Evolutionary conservation across 768 basidiomycete genomes (phyloP).

Genomic region (Pulveroboletus sp.): DNA sequence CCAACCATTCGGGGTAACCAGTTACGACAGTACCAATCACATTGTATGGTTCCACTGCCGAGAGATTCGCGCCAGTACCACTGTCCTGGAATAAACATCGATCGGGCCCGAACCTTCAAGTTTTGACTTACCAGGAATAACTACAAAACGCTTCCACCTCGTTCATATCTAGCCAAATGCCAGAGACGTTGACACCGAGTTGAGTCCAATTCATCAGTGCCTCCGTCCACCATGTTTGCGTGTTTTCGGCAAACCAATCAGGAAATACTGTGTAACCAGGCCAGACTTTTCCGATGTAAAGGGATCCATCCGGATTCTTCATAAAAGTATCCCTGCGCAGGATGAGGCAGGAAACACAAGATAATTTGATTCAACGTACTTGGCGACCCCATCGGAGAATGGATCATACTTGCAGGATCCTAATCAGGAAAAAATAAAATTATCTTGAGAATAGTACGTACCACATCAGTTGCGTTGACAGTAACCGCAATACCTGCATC

Average conservation of each 20-base stretch:
- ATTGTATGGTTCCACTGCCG: constrained; percentile 56
- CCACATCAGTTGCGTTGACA: constrained; percentile 59
- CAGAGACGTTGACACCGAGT: constrained; percentile 55
- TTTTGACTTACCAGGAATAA: constrained; percentile 48
- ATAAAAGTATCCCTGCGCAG: constrained; percentile 58
- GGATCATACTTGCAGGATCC: constrained; percentile 54
- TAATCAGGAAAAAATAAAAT: background rate
- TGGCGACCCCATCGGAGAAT: constrained; percentile 60
- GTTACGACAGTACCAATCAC: constrained; percentile 47
- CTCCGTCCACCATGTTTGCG: constrained; percentile 60
- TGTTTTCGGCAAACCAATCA: constrained; percentile 57
- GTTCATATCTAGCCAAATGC: constrained; percentile 73
- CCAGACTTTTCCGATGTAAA: constrained; percentile 77
- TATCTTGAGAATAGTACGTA: constrained; percentile 34
- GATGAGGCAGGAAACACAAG: background rate
- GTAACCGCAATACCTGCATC: constrained; percentile 60
- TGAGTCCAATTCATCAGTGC: constrained; percentile 54
- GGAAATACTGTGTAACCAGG: constrained; percentile 73
- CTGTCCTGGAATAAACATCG: constrained; percentile 8
- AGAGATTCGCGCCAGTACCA: constrained; percentile 55
- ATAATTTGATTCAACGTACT: constrained; percentile 39
- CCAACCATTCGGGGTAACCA: constrained; percentile 72
- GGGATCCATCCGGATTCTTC: constrained; percentile 70
- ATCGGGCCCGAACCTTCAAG: too few species aligned
- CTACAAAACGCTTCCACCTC: constrained; percentile 63